Evolutionary conservation across 2,329 filamentous ascomycete genomes (phyloP), one percentile per base, ranked within the genome.

Genomic region (Akanthomyces dipterigenus): DNA sequence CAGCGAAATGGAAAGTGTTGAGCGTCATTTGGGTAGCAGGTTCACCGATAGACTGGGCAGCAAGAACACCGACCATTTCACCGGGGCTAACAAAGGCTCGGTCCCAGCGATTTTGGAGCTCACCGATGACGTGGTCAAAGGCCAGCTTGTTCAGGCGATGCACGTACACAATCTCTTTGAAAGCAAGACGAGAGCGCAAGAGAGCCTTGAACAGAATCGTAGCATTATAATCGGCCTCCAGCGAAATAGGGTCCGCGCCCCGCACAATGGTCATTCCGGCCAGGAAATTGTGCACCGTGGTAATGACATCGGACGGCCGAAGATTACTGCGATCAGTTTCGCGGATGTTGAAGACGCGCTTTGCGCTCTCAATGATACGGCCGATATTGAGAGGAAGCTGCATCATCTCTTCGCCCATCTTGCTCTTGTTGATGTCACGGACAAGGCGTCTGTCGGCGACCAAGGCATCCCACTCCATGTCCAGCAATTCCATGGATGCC

Each of bases 1-100:
- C 95, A 75, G 95, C 93, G 75, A 99, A 99, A 82, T 99, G 95
- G 89, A 99, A 99, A 26, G 95, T 99, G 79, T 99, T 99, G 64
- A 99, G 80, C 1, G 95, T 99, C 95, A 99, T 99, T 81, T 99
- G 95, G 1, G 95, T 99, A 24, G 95, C 96, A 45, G 95, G 95
- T 76, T 99, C 95, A 79, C 95, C 95, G 72, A 99, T 99, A 36
- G 95, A 99, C 78, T 99, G 95, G 7, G 96, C 95, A 65, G 95
- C 95, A 70, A 99, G 80, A 24, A 99, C 95, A 78, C 95, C 95
- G 61, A 99, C 95, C 95, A 99, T 99, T 74, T 99, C 96, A 72
- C 96, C 95, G 53, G 95, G 93, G 68, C 87, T 91, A 64, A 96
- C 93, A 68, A 90, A 86, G 51, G 93, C 86, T 69, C 89, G 88